Evolutionary conservation across 2,329 filamentous ascomycete species (phyloP), one percentile per base, ranked within the genome.

Genomic region (Alternaria sp.): DNA sequence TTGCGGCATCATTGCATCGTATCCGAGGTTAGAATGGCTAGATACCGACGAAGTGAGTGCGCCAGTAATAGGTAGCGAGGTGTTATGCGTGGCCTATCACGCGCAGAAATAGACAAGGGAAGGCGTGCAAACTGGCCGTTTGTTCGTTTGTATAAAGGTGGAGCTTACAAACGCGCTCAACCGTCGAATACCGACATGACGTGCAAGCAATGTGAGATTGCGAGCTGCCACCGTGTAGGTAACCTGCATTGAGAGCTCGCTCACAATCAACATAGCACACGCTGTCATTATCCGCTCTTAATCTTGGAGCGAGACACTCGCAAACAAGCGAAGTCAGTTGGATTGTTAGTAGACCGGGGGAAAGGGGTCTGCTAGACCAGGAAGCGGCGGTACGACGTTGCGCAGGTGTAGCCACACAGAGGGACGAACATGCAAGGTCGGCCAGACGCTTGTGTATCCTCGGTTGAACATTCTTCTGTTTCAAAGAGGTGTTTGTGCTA

Each of bases 1-100:
- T 26, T 57, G 56, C 57, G 63, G 69, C 63, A 67, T 77, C 71
- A 76, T 79, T 52, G 72, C 75, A 74, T 76, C 52, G 61, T 69
- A 25, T 52, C 51, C 44, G 32, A 40, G 26, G 49, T 58, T 19
- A 25, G 21, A 23, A 64, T 54, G 58, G 58, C 59, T 54, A 65
- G 56, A 66, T 61, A 67, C 58, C 55, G 59, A 57, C 51, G 54
- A 63, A 57, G 15, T 46, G 58, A 46, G 21, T 45, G 36, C 28
- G 6, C 28, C 46, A 32, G 36, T 44, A 40, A 46, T 43, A 21
- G 26, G 15, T 17, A 25, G 54, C 43, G 36, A 21, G 17, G 32
- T 51, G 54, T 43, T 52, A 45, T 30, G 19, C 36, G 36, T 3
- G 26, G n/a, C 8, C 46, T 25, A 19, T 32, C 23, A 58, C 43